A percentile compares a stretch with the other conserved stretches of the same genome.
Evolutionary conservation across 2,329 filamentous ascomycete species (phyloP).

Genomic region (Fusarium pilosicola): DNA sequence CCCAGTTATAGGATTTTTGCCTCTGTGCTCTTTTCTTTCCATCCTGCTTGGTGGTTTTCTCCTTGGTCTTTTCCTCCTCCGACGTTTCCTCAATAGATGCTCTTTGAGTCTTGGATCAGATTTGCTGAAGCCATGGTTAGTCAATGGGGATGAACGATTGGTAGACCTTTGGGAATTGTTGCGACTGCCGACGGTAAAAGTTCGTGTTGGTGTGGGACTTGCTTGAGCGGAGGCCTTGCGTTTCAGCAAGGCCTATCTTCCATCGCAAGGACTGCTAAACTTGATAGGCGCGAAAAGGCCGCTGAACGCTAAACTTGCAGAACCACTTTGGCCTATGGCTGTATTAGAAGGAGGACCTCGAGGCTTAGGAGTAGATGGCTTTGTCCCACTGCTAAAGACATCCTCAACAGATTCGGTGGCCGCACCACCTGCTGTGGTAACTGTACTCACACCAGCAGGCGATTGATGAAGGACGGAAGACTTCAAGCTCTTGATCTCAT

Average conservation of each 20-base stretch:
- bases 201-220: not conserved
- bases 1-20: fast-evolving
- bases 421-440: fast-evolving
- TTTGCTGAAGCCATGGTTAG: fast-evolving
- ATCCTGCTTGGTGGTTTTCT: not conserved
- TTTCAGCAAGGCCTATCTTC: not conserved
- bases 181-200: fast-evolving
- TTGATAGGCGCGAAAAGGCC: fast-evolving
- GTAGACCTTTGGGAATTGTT: fast-evolving
- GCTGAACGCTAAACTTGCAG: fast-evolving
- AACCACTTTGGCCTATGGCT: fast-evolving
- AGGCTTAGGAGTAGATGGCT: not conserved
- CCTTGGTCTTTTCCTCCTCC: too few relatives aligned
- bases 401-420: not conserved
- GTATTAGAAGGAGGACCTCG: fast-evolving
- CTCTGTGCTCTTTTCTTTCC: not conserved
- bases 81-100: fast-evolving
- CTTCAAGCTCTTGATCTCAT: not conserved
- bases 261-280: not conserved
- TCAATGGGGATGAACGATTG: fast-evolving
- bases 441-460: not conserved
- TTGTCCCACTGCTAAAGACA: fast-evolving
- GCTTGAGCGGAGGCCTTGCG: not conserved
- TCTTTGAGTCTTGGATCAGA: not conserved
- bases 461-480: not conserved